Percentiles rank a stretch among this genome's conserved stretches.
Conservation (phyloP, 129 eudicot species). For the Artemisia argyi region DNA sequence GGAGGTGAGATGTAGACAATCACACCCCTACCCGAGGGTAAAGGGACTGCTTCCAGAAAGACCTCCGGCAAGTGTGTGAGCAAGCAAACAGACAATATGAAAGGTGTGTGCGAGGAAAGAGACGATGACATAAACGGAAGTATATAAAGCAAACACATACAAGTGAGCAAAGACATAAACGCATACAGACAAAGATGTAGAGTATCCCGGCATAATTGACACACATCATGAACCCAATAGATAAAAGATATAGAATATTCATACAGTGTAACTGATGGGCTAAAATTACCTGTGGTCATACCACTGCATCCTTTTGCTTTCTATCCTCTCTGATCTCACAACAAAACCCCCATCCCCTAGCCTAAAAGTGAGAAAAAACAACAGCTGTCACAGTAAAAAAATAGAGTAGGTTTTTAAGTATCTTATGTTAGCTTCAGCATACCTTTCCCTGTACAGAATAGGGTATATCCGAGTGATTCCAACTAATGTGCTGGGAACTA, state of each 20-base stretch:
- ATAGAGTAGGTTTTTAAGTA: background rate
- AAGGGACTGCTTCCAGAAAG: too few relatives aligned
- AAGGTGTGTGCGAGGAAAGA: too few relatives aligned
- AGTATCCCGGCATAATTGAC: conserved; percentile 7
- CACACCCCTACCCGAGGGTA: too few relatives aligned
- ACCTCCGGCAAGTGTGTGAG: too few relatives aligned
- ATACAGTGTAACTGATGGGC: conserved; percentile 1
- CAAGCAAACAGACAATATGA: too few relatives aligned
- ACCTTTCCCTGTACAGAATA: conserved; percentile 89
- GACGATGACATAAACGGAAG: too few relatives aligned
- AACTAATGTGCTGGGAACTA: conserved; percentile 71
- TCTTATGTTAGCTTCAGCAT: conserved; percentile 11
- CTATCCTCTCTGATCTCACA: conserved; percentile 87
- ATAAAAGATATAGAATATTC: background rate
- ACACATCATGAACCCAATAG: background rate
- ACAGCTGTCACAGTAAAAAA: conserved; percentile 7
- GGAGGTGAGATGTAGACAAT: too few relatives aligned
- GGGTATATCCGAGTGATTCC: conserved; percentile 86
- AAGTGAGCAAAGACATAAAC: too few relatives aligned
- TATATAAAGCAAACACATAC: too few relatives aligned
- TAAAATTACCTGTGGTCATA: conserved; percentile 64
- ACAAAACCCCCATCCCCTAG: conserved; percentile 54
- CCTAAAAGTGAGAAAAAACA: conserved; percentile 45
- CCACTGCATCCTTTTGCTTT: conserved; percentile 58
- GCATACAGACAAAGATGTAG: background rate